Evolutionary conservation across 805 yeast genomes (phyloP), one percentile per base, ranked within the genome.

Genomic region (Torulaspora quercuum): DNA sequence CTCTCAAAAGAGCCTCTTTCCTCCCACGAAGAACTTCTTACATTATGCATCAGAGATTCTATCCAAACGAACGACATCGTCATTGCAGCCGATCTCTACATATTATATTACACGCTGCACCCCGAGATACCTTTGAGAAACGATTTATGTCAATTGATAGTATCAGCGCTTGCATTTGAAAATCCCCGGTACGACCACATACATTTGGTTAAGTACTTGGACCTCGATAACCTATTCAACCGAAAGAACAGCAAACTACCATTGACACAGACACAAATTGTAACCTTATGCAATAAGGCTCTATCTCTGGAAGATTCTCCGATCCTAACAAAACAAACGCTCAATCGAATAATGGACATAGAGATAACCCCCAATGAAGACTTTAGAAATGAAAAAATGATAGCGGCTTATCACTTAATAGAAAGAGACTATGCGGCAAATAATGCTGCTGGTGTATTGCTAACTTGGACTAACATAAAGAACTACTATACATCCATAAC

Each of bases 401-500:
- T 10, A 9, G 39, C 52, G 5, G 55, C 53, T 3, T 55, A 53
- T 29, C 20, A 42, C 6, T 20, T 50, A 12, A 55, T 57, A 18
- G 41, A 45, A 13, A 37, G 32, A 9, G 58, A 56, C 35, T 53
- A 33, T 34, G 33, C 36, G 25, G 35, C 30, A 0, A 43, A 42
- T 29, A 57, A 57, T 39, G 46, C 50, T 4, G 50, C 59, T 4
- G 60, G 61, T 5, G 48, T 55, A 1, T 43, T 34, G 16, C 25
- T 30, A n/a, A 42, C 49, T 3, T 57, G 63, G 63, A 20, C 35
- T 2, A 37, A 36, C 24, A 49, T 55, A 5, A 43, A 48, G 25
- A 31, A 46, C 25, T 25, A 35, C 18, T 49, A 48, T 30, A 19
- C 29, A 2, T 38, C 49, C 2, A 6, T 55, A 4, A 16, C 35